Conservation (phyloP, 768 basidiomycete genomes). For the Termitomyces sp. region DNA sequence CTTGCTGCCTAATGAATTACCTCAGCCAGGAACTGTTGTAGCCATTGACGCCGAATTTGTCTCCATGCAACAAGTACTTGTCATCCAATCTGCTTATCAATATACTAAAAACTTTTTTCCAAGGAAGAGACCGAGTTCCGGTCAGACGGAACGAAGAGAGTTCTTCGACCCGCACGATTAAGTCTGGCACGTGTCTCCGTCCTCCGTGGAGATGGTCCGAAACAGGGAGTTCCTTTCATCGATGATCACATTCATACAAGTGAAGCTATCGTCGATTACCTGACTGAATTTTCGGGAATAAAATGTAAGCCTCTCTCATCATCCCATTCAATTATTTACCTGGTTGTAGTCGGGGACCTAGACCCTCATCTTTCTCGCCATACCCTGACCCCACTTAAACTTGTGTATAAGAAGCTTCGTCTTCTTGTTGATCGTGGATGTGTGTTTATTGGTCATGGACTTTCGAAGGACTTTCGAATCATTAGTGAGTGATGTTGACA, state of each 20-base stretch:
- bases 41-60: conserved; percentile 99
- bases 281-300: conserved; percentile 97
- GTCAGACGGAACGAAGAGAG: conserved; percentile 91
- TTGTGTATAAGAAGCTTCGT: conserved; percentile 98
- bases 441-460: conserved; percentile 94
- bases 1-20: conserved; percentile 70
- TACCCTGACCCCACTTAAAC: conserved; percentile 90
- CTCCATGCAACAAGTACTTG: conserved; percentile 74
- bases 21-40: conserved; percentile 80
- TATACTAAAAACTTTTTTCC: conserved; percentile 1
- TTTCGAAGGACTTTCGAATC: conserved; percentile 96
- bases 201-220: conserved; percentile 76
- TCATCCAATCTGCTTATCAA: neutral
- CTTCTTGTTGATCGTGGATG: conserved; percentile 92
- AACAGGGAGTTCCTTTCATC: conserved; percentile 87
- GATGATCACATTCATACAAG: conserved; percentile 98
- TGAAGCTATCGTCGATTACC: conserved; percentile 91
- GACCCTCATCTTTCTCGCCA: conserved; percentile 79
- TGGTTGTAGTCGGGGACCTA: conserved; percentile 75
- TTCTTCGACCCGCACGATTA: conserved; percentile 85
- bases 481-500: conserved; percentile 65
- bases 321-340: neutral
- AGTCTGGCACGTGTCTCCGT: conserved; percentile 95
- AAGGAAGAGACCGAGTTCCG: conserved; percentile 94
- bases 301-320: conserved; percentile 52